Conservation (phyloP, 495 filamentous ascomycete species). For the Mycothermus thermophilus region DNA sequence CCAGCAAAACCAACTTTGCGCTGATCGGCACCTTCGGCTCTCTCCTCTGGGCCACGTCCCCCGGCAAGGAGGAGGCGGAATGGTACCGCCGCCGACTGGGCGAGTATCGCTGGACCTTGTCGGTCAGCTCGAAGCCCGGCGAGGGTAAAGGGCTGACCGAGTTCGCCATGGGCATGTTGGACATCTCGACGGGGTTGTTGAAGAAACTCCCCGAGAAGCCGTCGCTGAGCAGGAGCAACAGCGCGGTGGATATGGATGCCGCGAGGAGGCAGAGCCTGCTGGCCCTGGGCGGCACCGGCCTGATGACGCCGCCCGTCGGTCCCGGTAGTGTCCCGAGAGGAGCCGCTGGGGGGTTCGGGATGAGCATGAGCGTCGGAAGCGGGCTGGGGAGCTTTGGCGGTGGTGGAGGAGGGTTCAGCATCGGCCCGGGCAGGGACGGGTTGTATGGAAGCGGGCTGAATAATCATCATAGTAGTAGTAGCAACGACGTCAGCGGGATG, state of each 20-base stretch:
- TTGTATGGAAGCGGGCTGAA: no score
- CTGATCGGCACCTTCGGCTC: constrained; percentile 69
- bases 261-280: constrained; percentile 27
- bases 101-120: constrained; percentile 90
- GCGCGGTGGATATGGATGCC: constrained; percentile 28
- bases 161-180: constrained; percentile 61
- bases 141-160: constrained; percentile 50
- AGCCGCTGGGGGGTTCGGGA: not conserved
- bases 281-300: constrained; percentile 13
- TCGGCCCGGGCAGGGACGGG: no score
- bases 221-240: constrained; percentile 29
- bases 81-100: constrained; percentile 77
- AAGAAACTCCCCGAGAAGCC: constrained; percentile 46
- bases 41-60: constrained; percentile 75
- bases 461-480: no score
- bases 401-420: constrained; percentile 12
- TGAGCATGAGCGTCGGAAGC: constrained; percentile 11
- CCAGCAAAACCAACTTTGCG: constrained; percentile 67
- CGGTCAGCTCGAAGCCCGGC: constrained; percentile 69
- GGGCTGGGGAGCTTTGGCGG: constrained; percentile 10
- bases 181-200: constrained; percentile 43
- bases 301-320: not conserved
- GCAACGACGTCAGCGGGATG: constrained; percentile 28
- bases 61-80: constrained; percentile 80
- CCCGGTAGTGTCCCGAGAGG: constrained; percentile 1